Evolutionary conservation across 1,284 basidiomycete species (phyloP), one percentile per base, ranked within the genome.

Genomic region (Binderoboletus segoi): DNA sequence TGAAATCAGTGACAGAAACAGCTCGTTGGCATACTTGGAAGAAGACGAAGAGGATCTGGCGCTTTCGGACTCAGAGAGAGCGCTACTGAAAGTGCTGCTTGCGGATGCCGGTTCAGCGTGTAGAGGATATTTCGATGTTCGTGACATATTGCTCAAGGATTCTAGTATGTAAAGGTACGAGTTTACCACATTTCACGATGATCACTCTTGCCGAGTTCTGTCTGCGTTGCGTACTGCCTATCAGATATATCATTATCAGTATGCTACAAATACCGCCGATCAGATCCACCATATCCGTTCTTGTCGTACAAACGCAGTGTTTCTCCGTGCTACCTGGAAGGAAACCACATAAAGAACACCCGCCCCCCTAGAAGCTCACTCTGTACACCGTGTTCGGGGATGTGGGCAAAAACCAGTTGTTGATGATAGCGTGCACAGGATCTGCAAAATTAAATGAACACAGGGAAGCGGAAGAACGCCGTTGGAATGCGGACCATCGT

Each of bases 391-490:
- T 70, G 33, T 60, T 71, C 23, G 49, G 30, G 16, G 46, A 44
- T 8, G 57, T 47, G 3, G 68, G 63, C 21, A 68, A 40, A 32
- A 69, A 56, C 63, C 57, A 69, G 33, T 70, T 47, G 47, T 69
- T 47, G 24, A 69, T 21, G 42, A 63, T 30, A 7, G 47, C 51
- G 13, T 72, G 63, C 43, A 62, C 15, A 18, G 51, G 55, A 41
- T 54, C 66, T 66, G 26, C 5, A n/a, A 2, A 11, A 28, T 12
- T 21, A 41, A 18, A 24, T 63, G 42, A 65, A 47, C 40, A 49
- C 33, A 37, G 16, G 3, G n/a, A 32, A 3, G 8, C n/a, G 47
- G 7, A 41, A n/a, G 13, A 38, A 41, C 47, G 2, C 18, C 13
- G 35, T 10, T 2, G 7, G 40, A n/a, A 28, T 24, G 41, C 53